phyloP scores from a whole-genome alignment of 192 early-diverging fungal species.

The Physocladia obscura region DNA sequence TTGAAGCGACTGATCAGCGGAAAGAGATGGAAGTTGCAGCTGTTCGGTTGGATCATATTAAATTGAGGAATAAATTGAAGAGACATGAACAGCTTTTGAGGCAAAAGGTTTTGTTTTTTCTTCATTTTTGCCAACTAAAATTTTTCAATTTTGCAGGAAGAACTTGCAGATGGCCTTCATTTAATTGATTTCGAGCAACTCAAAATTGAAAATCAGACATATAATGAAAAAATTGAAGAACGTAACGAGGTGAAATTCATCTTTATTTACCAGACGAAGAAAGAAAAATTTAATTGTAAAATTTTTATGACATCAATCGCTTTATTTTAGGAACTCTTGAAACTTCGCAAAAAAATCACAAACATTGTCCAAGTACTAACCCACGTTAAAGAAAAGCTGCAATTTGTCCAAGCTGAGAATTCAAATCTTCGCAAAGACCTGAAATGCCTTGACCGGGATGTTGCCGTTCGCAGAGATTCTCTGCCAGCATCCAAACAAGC shows the following conservation, averaged over 20 bases:
- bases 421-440: conserved; percentile 36
- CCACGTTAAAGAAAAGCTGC: conserved; percentile 66
- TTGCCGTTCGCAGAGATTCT: conserved; percentile 43
- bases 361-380: conserved; percentile 64
- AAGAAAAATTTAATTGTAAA: not conserved
- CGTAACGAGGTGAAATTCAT: conserved; percentile 47
- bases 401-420: conserved; percentile 55
- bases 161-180: conserved; percentile 63
- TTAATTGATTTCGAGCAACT: conserved; percentile 69
- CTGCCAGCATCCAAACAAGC: conserved; percentile 48
- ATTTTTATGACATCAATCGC: not conserved
- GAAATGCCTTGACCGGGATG: conserved; percentile 44
- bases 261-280: not conserved
- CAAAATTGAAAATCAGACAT: conserved; percentile 66
- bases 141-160: conserved; percentile 41
- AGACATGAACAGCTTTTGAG: conserved; percentile 53
- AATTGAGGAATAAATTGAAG: conserved; percentile 55
- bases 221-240: conserved; percentile 69
- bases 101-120: conserved; percentile 42
- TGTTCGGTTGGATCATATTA: conserved; percentile 61
- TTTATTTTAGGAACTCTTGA: conserved; percentile 49
- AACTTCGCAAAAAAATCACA: conserved; percentile 63
- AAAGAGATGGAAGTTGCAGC: conserved; percentile 59
- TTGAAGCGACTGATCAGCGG: conserved; percentile 49
- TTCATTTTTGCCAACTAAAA: not conserved